Conservation (phyloP, 2,329 filamentous ascomycete species). For the Pseudohalonectria lignicola region DNA sequence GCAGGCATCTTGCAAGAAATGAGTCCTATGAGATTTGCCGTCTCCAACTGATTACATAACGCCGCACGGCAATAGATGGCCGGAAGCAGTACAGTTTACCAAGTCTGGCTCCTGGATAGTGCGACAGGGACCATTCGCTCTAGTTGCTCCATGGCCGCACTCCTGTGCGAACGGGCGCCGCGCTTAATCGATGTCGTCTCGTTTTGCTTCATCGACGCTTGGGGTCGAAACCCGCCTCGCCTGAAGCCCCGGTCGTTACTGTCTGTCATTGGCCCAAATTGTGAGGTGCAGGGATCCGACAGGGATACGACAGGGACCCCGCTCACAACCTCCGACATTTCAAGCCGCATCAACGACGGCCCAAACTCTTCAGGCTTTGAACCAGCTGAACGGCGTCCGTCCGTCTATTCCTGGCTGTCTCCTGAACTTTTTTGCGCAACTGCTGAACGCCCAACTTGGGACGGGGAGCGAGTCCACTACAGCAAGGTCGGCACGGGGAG, state of each 20-base stretch:
- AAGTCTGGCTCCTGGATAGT: not conserved
- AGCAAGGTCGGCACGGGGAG: no score
- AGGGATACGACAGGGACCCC: not conserved
- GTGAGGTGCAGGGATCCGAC: not conserved
- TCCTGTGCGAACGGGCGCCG: not conserved
- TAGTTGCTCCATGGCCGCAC: not conserved
- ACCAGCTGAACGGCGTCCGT: not conserved
- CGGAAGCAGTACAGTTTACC: no score
- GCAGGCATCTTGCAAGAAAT: no score
- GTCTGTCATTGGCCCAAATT: slow-evolving; percentile 3
- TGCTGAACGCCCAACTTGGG: no score
- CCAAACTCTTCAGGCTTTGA: not conserved
- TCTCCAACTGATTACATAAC: no score
- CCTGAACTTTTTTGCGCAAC: no score
- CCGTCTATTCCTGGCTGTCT: no score
- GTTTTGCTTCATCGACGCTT: slow-evolving; percentile 26
- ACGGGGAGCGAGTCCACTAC: no score
- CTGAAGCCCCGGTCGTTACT: slow-evolving; percentile 18
- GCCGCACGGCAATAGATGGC: no score
- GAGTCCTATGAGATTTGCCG: no score
- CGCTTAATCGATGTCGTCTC: slow-evolving; percentile 5
- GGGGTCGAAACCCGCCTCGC: slow-evolving; percentile 24
- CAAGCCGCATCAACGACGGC: slow-evolving; percentile 15
- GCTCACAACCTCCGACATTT: slow-evolving; percentile 11
- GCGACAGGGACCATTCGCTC: not conserved